A percentile compares a stretch with the other conserved stretches of the same genome.
phyloP scores from a whole-genome alignment of 345 rosid genomes.

The Pseudoturritis turrita region DNA sequence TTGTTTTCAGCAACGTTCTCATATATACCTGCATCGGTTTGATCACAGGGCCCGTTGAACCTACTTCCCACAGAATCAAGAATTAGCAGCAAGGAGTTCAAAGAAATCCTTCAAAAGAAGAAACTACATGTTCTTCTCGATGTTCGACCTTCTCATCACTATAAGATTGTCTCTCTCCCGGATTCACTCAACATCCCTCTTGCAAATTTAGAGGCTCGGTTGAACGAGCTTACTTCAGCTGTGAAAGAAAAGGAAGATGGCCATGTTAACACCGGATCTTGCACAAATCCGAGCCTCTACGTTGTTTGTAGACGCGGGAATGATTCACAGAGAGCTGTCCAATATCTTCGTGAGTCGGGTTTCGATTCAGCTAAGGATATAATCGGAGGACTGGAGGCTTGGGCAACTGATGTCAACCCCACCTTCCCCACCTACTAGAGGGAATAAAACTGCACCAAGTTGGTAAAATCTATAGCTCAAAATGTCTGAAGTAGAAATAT shows the following conservation, averaged over 20 bases:
- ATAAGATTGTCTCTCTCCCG: constrained; percentile 78
- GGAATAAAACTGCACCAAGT: background rate
- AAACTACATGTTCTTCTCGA: constrained; percentile 62
- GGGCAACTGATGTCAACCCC: constrained; percentile 79
- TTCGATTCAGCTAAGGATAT: constrained; percentile 64
- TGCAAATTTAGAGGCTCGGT: constrained; percentile 52
- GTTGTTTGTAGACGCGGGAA: constrained; percentile 89
- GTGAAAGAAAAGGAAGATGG: constrained; percentile 44
- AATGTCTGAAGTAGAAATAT: background rate
- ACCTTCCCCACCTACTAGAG: constrained; percentile 68
- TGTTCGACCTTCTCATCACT: constrained; percentile 87
- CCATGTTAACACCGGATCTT: constrained; percentile 9
- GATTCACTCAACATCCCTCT: constrained; percentile 71
- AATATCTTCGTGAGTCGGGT: constrained; percentile 56
- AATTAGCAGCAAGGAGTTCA: constrained; percentile 60
- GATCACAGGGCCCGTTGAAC: constrained; percentile 52
- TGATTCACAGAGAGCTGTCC: constrained; percentile 90
- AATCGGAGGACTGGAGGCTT: constrained; percentile 75
- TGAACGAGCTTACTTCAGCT: constrained; percentile 59
- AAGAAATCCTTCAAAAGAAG: constrained; percentile 40
- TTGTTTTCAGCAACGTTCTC: background rate
- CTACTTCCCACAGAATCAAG: constrained; percentile 54
- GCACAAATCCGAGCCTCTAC: constrained; percentile 41
- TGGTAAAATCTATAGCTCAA: background rate
- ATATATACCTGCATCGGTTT: background rate